Evolutionary conservation across 257 asterid species (phyloP), one percentile per base, ranked within the genome.

Genomic region (Mentha longifolia): DNA sequence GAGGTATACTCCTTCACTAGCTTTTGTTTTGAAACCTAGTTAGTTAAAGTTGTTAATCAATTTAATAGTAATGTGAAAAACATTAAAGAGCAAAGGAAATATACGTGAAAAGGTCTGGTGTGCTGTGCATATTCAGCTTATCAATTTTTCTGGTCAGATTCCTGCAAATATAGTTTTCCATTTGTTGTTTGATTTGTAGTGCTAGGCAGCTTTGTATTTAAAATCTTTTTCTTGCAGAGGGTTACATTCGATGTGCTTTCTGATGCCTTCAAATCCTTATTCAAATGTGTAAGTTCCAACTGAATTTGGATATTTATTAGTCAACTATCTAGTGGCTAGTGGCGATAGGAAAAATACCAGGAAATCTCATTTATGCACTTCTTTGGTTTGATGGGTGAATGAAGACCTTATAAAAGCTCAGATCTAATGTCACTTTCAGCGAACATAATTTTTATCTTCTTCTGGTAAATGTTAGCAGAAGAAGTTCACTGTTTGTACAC

Each of bases 151-250:
- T 10, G 20, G n/a, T 17, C 45, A 49, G 35, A 15, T 72, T 42
- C 54, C 39, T 25, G 16, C 57, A 55, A 9, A 13, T 17, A 22
- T 55, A 28, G 20, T 71, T 65, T 73, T 20, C 55, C 10, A 9
- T 70, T 57, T 55, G 35, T 57, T 19, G 54, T 28, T 63, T 49
- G 61, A 50, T 68, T 69, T 61, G 49, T 55, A 28, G 60, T 65
- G 68, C 76, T 56, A 76, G 63, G 62, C 67, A 42, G 62, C 58
- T 49, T 68, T 62, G 77, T 51, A 68, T 74, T 59, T 72, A 72
- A 73, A 63, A 31, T 33, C 1, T 55, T 61, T 75, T 63, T 74
- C 79, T 74, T 78, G 82, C 70, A 63, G 66, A 79, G 67, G 35
- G 67, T 60, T 67, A 43, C 70, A 66, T 61, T 63, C 55, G 3